Percentiles rank a stretch among this genome's conserved stretches.
These are phyloP conservation scores for Forsythia viridissima DNA, from an alignment of 257 asterid species.

Conservation along the genomic window DNA sequence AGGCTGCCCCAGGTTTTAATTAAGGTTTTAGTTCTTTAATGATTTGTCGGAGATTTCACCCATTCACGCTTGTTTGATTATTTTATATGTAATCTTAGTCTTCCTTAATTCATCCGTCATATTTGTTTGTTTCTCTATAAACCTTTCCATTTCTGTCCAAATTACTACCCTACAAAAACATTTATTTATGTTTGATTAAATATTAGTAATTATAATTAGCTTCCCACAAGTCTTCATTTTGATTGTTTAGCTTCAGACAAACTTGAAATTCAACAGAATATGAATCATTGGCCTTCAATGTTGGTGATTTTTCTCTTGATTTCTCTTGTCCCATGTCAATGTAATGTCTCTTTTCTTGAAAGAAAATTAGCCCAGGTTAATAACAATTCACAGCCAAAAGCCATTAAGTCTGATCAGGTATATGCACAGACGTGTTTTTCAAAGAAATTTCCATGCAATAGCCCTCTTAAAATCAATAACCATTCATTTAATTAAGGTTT, in stretches of 20 bases:
- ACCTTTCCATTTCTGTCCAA: background rate
- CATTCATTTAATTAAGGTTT: too few species aligned
- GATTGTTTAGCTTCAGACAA: constrained; percentile 13
- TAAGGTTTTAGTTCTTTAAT: too few species aligned
- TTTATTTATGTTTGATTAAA: background rate
- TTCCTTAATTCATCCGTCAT: constrained; percentile 40
- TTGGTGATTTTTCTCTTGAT: constrained; percentile 18
- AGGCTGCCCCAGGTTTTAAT: too few species aligned
- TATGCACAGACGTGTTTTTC: background rate
- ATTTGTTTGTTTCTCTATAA: constrained; percentile 18
- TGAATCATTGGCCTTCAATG: constrained; percentile 22
- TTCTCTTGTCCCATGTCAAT: constrained; percentile 21
- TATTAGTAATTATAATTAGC: constrained; percentile 14
- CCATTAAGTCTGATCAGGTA: constrained; percentile 20
- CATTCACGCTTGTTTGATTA: background rate
- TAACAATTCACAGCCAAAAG: background rate
- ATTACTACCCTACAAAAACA: constrained; percentile 3
- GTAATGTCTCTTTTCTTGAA: constrained; percentile 24
- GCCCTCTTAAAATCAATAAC: too few species aligned
- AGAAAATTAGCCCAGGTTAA: constrained; percentile 16
- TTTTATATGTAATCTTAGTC: background rate
- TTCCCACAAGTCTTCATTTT: background rate
- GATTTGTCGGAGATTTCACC: background rate
- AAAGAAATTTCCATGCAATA: too few species aligned
- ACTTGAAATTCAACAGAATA: background rate